Base-by-base conservation (phyloP, 1,139 yeast species). In the Entelexis sorbosivorans region DNA sequence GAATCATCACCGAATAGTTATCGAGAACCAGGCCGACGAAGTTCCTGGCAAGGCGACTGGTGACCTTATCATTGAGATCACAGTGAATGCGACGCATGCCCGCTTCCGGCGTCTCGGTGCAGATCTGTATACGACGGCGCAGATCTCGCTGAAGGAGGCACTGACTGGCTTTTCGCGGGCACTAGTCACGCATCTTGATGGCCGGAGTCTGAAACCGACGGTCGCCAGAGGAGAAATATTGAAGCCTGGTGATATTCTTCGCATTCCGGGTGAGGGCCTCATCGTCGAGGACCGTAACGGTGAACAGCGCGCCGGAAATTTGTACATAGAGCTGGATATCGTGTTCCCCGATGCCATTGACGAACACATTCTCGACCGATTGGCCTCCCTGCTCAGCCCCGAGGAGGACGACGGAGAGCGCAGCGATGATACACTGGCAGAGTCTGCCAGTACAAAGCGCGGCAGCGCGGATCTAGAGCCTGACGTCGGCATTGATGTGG, bases 251-350 rank as follows among this genome's bases (percentile, higher is more conserved):
- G 85, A 85, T 56, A 75, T 72, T 54, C 67, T 91, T 36, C 74
- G 80, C 57, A 72, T 91, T 19, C 67, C 73, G 38, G 77, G 78
- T 43, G 96, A 89, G 65, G 98, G 98, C 1, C 86, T 93, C 94
- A 96, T 96, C 0, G 62, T 76, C 5, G 69, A 70, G 53, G 47
- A 49, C 39, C 46, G 47, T 2, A 39, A 19, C 5, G 67, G 68
- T 22, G 59, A 68, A 11, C 69, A 65, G 45, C 62, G 67, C 19
- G 72, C 74, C 47, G 97, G 97, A 26, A 88, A 87, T 64, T 68
- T 91, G 60, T 89, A 81, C 60, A 71, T 91, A 20, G 77, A 75
- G 52, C 66, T 87, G 24, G 78, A 78, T 24, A 78, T 91, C 50
- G 86, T 80, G 58, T 91, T 91, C 66, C 98, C 97, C 2, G 74